Evolutionary conservation across 768 basidiomycete genomes (phyloP).

Genomic region (Boletus reticulatus): DNA sequence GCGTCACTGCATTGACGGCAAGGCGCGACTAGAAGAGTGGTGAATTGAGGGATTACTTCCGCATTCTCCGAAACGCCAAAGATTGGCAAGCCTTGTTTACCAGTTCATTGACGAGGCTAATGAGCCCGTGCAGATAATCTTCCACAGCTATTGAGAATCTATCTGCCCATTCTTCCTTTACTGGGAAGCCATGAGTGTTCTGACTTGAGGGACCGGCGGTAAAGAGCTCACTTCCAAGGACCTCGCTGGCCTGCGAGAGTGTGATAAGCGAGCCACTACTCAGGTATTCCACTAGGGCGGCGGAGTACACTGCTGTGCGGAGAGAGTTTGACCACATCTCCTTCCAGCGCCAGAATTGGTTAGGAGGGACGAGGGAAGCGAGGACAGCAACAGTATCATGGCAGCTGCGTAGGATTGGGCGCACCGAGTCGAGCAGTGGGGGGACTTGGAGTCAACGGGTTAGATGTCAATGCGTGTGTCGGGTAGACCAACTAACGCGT

Average conservation of each 20-base stretch:
- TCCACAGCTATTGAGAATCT: constrained; percentile 63
- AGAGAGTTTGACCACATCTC: constrained; percentile 78
- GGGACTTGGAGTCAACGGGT: constrained; percentile 46
- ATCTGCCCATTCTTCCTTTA: constrained; percentile 68
- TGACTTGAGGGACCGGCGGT: constrained; percentile 1
- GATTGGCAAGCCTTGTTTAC: constrained; percentile 39
- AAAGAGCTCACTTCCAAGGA: constrained; percentile 62
- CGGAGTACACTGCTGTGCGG: constrained; percentile 63
- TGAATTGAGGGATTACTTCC: constrained; percentile 5
- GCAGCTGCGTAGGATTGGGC: constrained; percentile 55
- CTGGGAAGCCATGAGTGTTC: constrained; percentile 35
- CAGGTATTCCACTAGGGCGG: constrained; percentile 65
- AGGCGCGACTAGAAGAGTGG: constrained; percentile 58
- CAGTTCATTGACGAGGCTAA: constrained; percentile 76
- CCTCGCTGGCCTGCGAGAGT: constrained; percentile 46
- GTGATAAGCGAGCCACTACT: constrained; percentile 57
- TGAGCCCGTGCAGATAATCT: constrained; percentile 81
- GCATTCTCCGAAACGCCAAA: neutral
- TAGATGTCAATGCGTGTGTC: constrained; percentile 7
- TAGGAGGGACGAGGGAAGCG: constrained; percentile 59
- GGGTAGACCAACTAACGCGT: constrained; percentile 45
- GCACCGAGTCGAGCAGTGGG: constrained; percentile 53
- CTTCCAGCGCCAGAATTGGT: constrained; percentile 84
- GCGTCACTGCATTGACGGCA: constrained; percentile 78
- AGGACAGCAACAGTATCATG: constrained; percentile 48